Evolutionary conservation across 169 alveolate genomes (phyloP).

Genomic region (Cryptosporidium baileyi): DNA sequence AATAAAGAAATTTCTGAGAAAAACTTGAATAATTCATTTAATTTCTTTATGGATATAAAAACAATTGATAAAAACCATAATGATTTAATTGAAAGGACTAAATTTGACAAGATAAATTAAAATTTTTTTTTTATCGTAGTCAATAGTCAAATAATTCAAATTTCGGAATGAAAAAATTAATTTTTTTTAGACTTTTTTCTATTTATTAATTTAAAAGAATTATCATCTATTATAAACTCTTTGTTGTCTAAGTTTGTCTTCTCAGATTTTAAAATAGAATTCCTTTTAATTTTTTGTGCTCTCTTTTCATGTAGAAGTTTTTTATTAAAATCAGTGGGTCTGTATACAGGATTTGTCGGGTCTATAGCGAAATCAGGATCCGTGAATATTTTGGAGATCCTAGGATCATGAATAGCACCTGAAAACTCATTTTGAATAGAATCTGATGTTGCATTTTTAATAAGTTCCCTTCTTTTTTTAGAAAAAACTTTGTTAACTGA

Average conservation of each 20-base stretch:
- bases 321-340: constrained; percentile 66
- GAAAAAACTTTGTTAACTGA: constrained; percentile 28
- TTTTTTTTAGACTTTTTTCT: neutral
- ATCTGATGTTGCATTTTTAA: constrained; percentile 3
- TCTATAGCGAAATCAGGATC: constrained; percentile 86
- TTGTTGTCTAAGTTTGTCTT: constrained; percentile 3
- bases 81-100: neutral
- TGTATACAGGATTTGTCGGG: constrained; percentile 87
- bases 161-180: neutral
- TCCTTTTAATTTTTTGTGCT: constrained; percentile 36
- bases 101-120: neutral
- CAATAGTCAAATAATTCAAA: neutral
- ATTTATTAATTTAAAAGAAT: constrained; percentile 13
- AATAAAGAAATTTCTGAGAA: too few species aligned
- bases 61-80: neutral
- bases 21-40: neutral
- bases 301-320: constrained; percentile 24
- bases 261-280: neutral
- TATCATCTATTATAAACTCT: neutral
- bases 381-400: constrained; percentile 80
- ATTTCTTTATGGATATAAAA: neutral
- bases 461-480: constrained; percentile 31
- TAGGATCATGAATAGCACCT: constrained; percentile 74
- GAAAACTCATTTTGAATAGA: constrained; percentile 16
- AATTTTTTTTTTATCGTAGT: too few species aligned